Percentiles rank a stretch among this genome's conserved stretches.
Evolutionary conservation across 441 rosid species (phyloP).

Genomic region (Caryocar brasiliense): DNA sequence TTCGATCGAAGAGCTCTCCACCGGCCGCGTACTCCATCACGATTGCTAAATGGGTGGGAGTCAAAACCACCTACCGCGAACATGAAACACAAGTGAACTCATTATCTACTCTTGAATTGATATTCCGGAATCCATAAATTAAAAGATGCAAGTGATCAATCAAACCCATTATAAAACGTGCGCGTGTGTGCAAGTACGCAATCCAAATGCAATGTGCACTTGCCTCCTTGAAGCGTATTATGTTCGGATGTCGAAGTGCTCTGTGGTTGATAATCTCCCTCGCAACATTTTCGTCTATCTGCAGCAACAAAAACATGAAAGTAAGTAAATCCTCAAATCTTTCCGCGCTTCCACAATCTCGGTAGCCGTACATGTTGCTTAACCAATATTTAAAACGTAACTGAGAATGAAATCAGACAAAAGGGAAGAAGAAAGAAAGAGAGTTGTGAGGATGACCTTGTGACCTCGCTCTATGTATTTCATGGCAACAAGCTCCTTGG

Average conservation of each 20-base stretch:
- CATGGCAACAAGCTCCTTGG: constrained; percentile 53
- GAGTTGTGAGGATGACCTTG: constrained; percentile 19
- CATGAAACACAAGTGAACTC: too few species aligned
- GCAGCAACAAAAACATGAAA: not conserved
- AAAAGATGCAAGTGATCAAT: not conserved
- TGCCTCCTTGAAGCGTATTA: constrained; percentile 89
- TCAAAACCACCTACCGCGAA: constrained; percentile 92
- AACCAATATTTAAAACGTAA: too few species aligned
- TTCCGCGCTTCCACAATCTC: not conserved
- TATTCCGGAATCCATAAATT: not conserved
- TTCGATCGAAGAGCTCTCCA: constrained; percentile 81
- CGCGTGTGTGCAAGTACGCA: too few species aligned
- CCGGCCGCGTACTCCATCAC: constrained; percentile 99
- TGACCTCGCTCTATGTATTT: constrained; percentile 50
- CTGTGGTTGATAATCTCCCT: constrained; percentile 95
- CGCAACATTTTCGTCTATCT: constrained; percentile 94
- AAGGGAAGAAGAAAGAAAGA: not conserved
- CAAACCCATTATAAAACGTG: not conserved
- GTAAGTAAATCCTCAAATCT: not conserved
- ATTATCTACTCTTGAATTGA: too few species aligned
- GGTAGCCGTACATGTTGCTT: too few species aligned
- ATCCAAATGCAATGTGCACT: too few species aligned
- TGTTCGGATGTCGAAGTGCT: constrained; percentile 83
- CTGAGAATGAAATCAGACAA: not conserved
- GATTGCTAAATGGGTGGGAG: constrained; percentile 84